phyloP scores from a whole-genome alignment of 2,329 filamentous ascomycete species.

The Botryosphaeria agaves region DNA sequence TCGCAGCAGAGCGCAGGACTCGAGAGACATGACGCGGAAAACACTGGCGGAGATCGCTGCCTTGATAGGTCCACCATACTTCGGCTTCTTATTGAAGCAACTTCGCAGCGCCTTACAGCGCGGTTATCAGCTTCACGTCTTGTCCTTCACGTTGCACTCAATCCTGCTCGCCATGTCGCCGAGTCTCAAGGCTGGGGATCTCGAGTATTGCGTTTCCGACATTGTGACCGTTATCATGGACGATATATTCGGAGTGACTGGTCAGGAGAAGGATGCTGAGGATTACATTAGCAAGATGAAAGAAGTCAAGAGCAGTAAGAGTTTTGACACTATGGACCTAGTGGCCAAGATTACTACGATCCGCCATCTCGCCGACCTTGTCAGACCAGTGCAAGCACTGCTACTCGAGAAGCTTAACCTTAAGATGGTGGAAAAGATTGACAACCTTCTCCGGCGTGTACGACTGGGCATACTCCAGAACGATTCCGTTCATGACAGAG shows the following conservation, averaged over 20 bases:
- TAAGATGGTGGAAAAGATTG: slow-evolving; percentile 73
- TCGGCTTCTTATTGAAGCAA: slow-evolving; percentile 89
- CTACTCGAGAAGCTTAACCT: slow-evolving; percentile 72
- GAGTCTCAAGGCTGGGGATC: slow-evolving; percentile 58
- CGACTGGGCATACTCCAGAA: slow-evolving; percentile 73
- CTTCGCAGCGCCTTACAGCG: slow-evolving; percentile 64
- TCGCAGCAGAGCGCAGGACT: slow-evolving; percentile 72
- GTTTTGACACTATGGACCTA: slow-evolving; percentile 92
- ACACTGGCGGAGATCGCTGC: slow-evolving; percentile 72
- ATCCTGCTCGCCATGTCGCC: slow-evolving; percentile 64
- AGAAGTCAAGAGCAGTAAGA: slow-evolving; percentile 96
- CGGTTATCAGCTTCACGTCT: slow-evolving; percentile 85
- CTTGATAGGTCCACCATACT: slow-evolving; percentile 63
- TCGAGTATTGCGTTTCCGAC: slow-evolving; percentile 71
- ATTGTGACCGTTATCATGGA: slow-evolving; percentile 86
- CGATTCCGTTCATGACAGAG: slow-evolving; percentile 55
- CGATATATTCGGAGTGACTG: slow-evolving; percentile 83
- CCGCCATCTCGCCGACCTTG: slow-evolving; percentile 51
- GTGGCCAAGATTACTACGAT: slow-evolving; percentile 71
- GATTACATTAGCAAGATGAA: slow-evolving; percentile 93
- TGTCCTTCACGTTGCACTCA: slow-evolving; percentile 89
- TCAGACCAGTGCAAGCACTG: slow-evolving; percentile 62
- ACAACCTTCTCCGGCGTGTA: slow-evolving; percentile 71
- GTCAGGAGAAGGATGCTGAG: slow-evolving; percentile 92
- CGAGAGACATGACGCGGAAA: slow-evolving; percentile 77